Evolutionary conservation across 2,329 filamentous ascomycete species (phyloP), one percentile per base, ranked within the genome.

Genomic region (Tolypocladium capitatum): DNA sequence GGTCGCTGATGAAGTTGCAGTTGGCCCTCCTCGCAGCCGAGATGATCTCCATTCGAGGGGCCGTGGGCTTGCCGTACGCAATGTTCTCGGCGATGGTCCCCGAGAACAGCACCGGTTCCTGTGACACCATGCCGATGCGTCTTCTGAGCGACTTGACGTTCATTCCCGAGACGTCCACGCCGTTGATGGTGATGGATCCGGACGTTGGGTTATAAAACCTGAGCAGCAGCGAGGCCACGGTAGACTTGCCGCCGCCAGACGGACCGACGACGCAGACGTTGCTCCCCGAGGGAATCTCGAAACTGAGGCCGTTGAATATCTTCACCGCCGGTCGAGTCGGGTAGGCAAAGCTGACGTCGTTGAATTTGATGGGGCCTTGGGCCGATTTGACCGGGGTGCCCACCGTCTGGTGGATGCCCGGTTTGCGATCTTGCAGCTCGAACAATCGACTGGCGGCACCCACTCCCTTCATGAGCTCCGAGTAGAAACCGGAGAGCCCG

Each of bases 401-500:
- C 46, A 84, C 81, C 0, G 94, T 98, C 20, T 90, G 81, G n/a
- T 83, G 83, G 51, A 97, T 94, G 2, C 81, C 84, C 0, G 90
- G 86, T 49, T 86, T 73, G 52, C 92, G 83, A 63, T 98, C 92
- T 63, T 97, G 90, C 6, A 98, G 76, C 62, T 98, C 92, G 60
- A 98, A 98, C 1, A 98, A 74, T 51, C 92, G 84, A 59, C 85
- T 94, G n/a, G 92, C 92, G 38, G 92, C 92, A 58, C 94, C 92
- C 4, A 95, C 91, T 38, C 94, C 94, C 66, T 98, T 98, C 92
- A 98, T 98, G 52, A 98, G 75, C 63, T 98, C 92, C 0, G 90
- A 95, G 67, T 96, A 98, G 68, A 98, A 98, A 48, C 86, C 88
- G 4, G 89, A 95, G 2, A 98, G 73, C 4, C 92, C 92, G 56